These are phyloP conservation scores for Exophiala phaeomuriformis DNA, from an alignment of 2,329 filamentous ascomycete species.

Conservation along the genomic window DNA sequence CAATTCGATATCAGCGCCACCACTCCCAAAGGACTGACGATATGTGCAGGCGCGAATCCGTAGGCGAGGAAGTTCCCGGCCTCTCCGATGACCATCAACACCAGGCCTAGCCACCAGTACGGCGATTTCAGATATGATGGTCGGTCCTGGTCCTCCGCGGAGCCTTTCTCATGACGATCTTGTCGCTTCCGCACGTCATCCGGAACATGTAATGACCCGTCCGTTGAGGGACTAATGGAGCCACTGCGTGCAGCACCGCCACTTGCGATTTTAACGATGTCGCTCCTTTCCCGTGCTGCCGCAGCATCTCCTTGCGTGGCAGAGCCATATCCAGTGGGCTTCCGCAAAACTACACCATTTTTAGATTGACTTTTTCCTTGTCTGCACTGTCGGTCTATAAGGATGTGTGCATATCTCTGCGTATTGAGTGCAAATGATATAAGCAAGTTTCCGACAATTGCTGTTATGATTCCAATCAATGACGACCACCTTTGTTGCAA, in stretches of 20 bases:
- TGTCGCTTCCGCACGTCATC: constrained; percentile 2
- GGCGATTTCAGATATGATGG: constrained; percentile 80
- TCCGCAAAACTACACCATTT: constrained; percentile 1
- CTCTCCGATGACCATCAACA: constrained; percentile 88
- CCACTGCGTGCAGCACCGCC: constrained; percentile 8
- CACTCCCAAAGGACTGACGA: constrained; percentile 93
- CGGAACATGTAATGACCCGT: neutral
- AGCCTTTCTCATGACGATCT: constrained; percentile 28
- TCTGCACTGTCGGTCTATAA: constrained; percentile 64
- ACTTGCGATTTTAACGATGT: constrained; percentile 5
- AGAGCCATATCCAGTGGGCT: constrained; percentile 14
- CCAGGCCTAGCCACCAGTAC: constrained; percentile 93
- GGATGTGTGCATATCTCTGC: constrained; percentile 89
- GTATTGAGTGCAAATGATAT: constrained; percentile 95
- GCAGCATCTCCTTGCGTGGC: constrained; percentile 19
- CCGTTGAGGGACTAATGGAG: constrained; percentile 13
- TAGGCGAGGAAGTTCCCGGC: constrained; percentile 96
- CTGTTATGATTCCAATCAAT: constrained; percentile 87
- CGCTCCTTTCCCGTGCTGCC: constrained; percentile 16
- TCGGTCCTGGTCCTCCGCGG: constrained; percentile 39
- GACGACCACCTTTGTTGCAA: constrained; percentile 61
- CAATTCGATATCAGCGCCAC: constrained; percentile 95
- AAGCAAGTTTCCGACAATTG: constrained; percentile 84
- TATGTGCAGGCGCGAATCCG: constrained; percentile 93
- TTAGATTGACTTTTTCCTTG: constrained; percentile 34